Base-by-base conservation (phyloP, 2,329 filamentous ascomycete genomes). In the Emmonsiellopsis sp. region DNA sequence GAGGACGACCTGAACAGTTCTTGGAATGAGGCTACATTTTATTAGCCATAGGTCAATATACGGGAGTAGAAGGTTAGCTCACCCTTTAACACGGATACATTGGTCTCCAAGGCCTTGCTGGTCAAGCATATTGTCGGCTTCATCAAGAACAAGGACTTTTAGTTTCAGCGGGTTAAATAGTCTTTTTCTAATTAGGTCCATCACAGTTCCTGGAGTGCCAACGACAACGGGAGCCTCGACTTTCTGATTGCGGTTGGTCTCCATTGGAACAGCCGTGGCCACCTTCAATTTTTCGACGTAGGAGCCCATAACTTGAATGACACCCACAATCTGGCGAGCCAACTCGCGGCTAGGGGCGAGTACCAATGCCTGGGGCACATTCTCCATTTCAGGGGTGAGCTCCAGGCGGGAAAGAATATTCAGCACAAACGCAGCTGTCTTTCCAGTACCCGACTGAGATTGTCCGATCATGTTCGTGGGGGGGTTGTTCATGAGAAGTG, bases 121-220 rank as follows among this genome's bases (percentile, higher is more conserved):
- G 66, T 97, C 93, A 56, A 98, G 76, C 93, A 98, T 98, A 74
- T 96, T 97, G 74, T 98, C 93, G 54, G 93, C 93, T 75, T 98
- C 93, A 65, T 98, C 93, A 51, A 98, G 79, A 53, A 96, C 92
- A 57, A 98, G 79, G 7, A 95, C 81, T 69, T 84, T 88, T 61
- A 98, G 77, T 54, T 83, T 73, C 15, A 79, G 81, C 0, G 83
- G 72, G 61, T 95, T 82, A 59, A 98, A 79, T 65, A 87, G 80
- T 60, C 83, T 80, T 63, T 85, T 83, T 64, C 85, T 85, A 63
- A 96, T 85, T 63, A 93, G 78, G 65, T 97, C 93, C 76, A 87
- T 85, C 48, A 93, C 89, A 0, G 92, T 97, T 53, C 93, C 93
- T 0, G 93, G 93, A 1, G 93, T 98, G 55, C 93, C 93, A 55